Conservation (phyloP, 2,329 filamentous ascomycete genomes). For the Verticillium klebahnii region DNA sequence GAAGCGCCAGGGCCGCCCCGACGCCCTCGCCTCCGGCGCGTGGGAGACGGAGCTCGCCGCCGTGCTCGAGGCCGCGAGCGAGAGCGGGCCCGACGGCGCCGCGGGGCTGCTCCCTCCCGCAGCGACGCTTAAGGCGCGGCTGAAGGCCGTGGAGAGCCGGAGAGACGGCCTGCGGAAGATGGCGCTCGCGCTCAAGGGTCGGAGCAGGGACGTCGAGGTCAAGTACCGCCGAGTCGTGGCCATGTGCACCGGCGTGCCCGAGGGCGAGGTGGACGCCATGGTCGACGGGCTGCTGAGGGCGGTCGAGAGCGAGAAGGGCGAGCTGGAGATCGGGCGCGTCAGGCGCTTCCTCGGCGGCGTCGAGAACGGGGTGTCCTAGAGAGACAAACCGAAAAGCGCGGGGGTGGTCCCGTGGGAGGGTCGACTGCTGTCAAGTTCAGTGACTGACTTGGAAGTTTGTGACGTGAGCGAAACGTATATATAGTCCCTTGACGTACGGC, state of each 20-base stretch:
- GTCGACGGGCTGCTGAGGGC: slow-evolving; percentile 78
- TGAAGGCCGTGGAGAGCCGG: slow-evolving; percentile 66
- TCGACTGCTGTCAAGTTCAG: neutral
- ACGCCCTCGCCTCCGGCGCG: slow-evolving; percentile 40
- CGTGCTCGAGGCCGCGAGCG: slow-evolving; percentile 39
- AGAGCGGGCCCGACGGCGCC: slow-evolving; percentile 27
- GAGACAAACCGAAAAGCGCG: slow-evolving; percentile 13
- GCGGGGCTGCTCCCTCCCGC: slow-evolving; percentile 49
- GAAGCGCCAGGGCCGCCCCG: slow-evolving; percentile 28
- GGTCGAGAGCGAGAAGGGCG: slow-evolving; percentile 79
- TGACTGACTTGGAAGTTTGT: neutral
- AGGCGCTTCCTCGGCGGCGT: slow-evolving; percentile 76
- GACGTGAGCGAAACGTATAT: neutral
- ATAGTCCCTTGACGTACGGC: neutral
- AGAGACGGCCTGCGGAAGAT: slow-evolving; percentile 64
- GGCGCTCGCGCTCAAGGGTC: slow-evolving; percentile 67
- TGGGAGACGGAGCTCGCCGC: slow-evolving; percentile 52
- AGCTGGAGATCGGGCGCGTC: slow-evolving; percentile 71
- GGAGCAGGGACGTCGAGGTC: slow-evolving; percentile 77
- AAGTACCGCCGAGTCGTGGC: slow-evolving; percentile 87
- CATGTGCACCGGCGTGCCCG: slow-evolving; percentile 76
- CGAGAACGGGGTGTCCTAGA: slow-evolving; percentile 48
- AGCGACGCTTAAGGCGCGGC: slow-evolving; percentile 59
- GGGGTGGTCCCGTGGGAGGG: neutral
- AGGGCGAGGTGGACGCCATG: slow-evolving; percentile 73